Conservation (phyloP, 148 eudicot genomes). For the Hydrangea macrophylla region DNA sequence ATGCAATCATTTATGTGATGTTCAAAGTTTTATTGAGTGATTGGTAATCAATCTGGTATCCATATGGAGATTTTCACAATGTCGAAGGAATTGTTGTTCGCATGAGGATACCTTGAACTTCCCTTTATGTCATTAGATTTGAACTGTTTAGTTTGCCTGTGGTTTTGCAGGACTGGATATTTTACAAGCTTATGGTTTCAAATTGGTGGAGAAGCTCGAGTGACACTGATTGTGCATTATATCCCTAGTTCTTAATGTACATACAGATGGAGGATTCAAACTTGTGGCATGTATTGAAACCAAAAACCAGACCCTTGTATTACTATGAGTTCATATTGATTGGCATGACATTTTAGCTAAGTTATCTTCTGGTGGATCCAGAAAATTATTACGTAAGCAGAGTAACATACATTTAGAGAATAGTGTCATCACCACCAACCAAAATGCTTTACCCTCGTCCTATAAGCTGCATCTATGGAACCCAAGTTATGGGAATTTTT, state of each 20-base stretch:
- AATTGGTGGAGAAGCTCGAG: slow-evolving; percentile 59
- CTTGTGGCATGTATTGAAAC: background rate
- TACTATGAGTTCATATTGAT: too few relatives aligned
- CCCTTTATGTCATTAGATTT: background rate
- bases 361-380: too few relatives aligned
- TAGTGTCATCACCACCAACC: too few relatives aligned
- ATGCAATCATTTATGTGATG: background rate
- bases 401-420: too few relatives aligned
- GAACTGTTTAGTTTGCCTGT: background rate
- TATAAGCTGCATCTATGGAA: too few relatives aligned
- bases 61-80: background rate
- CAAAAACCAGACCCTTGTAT: too few relatives aligned
- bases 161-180: slow-evolving; percentile 59
- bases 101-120: background rate
- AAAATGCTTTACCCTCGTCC: too few relatives aligned
- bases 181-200: slow-evolving; percentile 67
- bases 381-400: too few relatives aligned
- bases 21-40: background rate
- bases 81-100: background rate
- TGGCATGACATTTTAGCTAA: too few relatives aligned
- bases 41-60: background rate
- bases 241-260: background rate
- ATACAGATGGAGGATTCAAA: background rate
- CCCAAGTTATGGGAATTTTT: too few relatives aligned
- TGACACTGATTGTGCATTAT: slow-evolving; percentile 13